A percentile compares a stretch with the other conserved stretches of the same genome.
These are phyloP conservation scores for Talaromyces islandicus DNA, from an alignment of 2,329 filamentous ascomycete species.

Conservation along the genomic window DNA sequence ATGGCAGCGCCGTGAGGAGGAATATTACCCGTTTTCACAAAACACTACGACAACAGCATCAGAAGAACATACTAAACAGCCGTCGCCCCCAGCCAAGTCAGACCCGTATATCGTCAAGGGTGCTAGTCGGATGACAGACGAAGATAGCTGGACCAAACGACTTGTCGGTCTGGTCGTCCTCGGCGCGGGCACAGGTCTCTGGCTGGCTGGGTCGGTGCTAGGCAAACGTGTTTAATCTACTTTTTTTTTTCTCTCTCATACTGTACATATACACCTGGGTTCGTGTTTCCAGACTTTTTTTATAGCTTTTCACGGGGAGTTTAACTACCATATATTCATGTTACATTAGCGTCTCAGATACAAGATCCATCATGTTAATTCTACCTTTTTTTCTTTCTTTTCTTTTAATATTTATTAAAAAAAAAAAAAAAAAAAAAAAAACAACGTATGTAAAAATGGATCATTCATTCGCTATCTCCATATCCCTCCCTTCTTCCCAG, in stretches of 20 bases:
- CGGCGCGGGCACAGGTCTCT: slow-evolving; percentile 29
- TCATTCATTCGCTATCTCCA: neutral
- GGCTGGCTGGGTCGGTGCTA: slow-evolving; percentile 30
- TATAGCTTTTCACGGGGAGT: too few species aligned
- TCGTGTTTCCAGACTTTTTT: too few species aligned
- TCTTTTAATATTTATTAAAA: too few species aligned
- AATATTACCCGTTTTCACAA: slow-evolving; percentile 22
- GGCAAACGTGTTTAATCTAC: neutral
- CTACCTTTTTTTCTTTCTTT: too few species aligned
- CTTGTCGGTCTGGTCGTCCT: slow-evolving; percentile 30
- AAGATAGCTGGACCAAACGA: slow-evolving; percentile 58
- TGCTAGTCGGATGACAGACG: slow-evolving; percentile 54
- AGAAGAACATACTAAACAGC: neutral
- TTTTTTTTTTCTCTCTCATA: neutral
- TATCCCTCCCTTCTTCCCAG: neutral
- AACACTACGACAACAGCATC: slow-evolving; percentile 7
- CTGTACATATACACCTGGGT: neutral
- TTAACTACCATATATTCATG: neutral
- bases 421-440: neutral
- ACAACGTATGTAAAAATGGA: neutral
- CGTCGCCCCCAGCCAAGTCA: slow-evolving; percentile 25
- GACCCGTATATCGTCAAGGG: slow-evolving; percentile 25
- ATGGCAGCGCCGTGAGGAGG: slow-evolving; percentile 35
- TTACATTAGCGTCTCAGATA: neutral
- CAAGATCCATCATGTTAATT: neutral